Evolutionary conservation across 768 basidiomycete genomes (phyloP).

Genomic region (Kwoniella heveanensis): DNA sequence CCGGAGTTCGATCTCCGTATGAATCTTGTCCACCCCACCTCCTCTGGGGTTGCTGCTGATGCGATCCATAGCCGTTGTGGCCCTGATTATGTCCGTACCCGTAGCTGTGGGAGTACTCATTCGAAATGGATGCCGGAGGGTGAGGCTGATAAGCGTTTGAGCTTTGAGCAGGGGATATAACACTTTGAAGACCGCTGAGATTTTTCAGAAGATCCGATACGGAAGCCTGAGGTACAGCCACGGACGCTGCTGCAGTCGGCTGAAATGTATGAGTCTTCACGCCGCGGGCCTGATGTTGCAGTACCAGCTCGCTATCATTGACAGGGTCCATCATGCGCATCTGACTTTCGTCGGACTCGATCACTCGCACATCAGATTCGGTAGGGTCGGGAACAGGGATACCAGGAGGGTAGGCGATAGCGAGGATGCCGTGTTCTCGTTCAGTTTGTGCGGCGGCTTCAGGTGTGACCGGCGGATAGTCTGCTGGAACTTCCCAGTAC

Average conservation of each 20-base stretch:
- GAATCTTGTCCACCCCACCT: not conserved
- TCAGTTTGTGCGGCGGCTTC: constrained; percentile 32
- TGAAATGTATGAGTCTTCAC: not conserved
- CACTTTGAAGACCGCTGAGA: not conserved
- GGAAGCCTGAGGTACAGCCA: not conserved
- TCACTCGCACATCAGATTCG: constrained; percentile 10
- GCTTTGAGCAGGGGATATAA: not conserved
- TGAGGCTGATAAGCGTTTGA: constrained; percentile 2
- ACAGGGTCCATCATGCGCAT: constrained; percentile 9
- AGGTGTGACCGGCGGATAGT: constrained; percentile 15
- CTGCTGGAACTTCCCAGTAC: constrained; percentile 12
- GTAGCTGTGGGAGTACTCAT: not conserved
- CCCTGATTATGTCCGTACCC: not conserved
- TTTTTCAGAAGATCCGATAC: constrained; percentile 9
- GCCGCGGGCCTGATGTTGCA: constrained; percentile 7
- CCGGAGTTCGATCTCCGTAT: not conserved
- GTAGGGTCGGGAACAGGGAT: constrained; percentile 14
- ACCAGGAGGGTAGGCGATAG: constrained; percentile 24
- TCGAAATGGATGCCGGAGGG: not conserved
- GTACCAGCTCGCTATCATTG: constrained; percentile 5
- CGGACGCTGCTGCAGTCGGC: not conserved
- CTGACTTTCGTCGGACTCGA: not conserved
- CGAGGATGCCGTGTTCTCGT: constrained; percentile 44
- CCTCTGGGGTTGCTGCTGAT: constrained; percentile 4
- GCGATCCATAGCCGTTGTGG: not conserved